Base-by-base conservation (phyloP, 2,329 filamentous ascomycete genomes). In the Ustilaginoidea virens region DNA sequence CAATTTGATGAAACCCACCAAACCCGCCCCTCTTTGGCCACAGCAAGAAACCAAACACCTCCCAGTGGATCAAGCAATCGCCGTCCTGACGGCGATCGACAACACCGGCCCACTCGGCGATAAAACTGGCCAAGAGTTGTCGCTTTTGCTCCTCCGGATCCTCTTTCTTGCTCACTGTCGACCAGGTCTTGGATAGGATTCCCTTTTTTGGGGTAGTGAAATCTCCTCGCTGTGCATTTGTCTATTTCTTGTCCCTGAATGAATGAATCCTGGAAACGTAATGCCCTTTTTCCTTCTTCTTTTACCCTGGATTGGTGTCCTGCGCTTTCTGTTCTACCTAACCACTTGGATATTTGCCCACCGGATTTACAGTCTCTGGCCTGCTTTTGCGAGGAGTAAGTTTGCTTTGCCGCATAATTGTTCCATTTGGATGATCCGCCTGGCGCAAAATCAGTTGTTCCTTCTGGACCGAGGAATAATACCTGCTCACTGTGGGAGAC, bases 1-100 rank as follows among this genome's bases (percentile, higher is more conserved):
- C 61, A 65, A 55, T 69, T 66, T 61, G 63, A 65, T 36, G 53
- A 55, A 38, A 42, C 55, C 46, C 57, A 58, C 39, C 52, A 50
- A 35, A 39, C 49, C 38, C 49, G 56, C 28, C 42, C 46, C 31
- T 47, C 54, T 8, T 48, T 48, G 16, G 43, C 53, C 28, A 51
- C 53, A 39, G 43, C 55, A 37, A 50, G 48, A 41, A 45, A 53
- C 43, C 56, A 55, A 45, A 50, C 52, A 39, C 40, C 53, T 34
- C 46, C 46, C 36, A 48, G 45, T 46, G 49, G 47, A 43, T 34
- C 48, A 41, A 51, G 38, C 44, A 47, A 38, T 37, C 55, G 55
- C 42, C 55, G 55, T 47, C 55, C 45, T 50, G 57, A 61, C 33
- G 43, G 38, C 43, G 54, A 57, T 39, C 51, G 52, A 36, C 53